A percentile compares a stretch with the other conserved stretches of the same genome.
phyloP scores from a whole-genome alignment of 352 stramenopile genomes.

The Globisporangium apiculatum region DNA sequence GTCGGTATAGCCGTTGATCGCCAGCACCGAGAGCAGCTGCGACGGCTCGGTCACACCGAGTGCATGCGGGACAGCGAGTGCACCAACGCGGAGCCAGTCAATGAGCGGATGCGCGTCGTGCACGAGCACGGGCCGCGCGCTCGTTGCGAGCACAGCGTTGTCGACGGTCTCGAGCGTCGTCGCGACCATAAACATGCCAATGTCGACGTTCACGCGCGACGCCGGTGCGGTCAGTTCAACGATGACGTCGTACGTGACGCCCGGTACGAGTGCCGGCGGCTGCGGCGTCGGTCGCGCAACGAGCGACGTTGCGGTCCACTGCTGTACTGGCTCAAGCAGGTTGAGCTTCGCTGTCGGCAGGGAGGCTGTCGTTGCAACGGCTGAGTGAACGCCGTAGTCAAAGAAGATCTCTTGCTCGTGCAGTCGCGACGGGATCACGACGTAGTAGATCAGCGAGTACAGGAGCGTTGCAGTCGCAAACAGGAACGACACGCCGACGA shows the following conservation, averaged over 20 bases:
- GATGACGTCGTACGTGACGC: slow-evolving; percentile 75
- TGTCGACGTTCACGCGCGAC: slow-evolving; percentile 46
- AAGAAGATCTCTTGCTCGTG: slow-evolving; percentile 76
- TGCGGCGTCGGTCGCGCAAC: slow-evolving; percentile 12
- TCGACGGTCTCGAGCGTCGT: slow-evolving; percentile 33
- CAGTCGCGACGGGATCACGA: slow-evolving; percentile 69
- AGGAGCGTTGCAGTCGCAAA: slow-evolving; percentile 51
- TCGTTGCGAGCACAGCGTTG: slow-evolving; percentile 30
- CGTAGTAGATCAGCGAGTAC: slow-evolving; percentile 67
- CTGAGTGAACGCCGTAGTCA: slow-evolving; percentile 63
- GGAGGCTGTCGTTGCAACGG: slow-evolving; percentile 12
- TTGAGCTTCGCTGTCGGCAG: slow-evolving; percentile 51
- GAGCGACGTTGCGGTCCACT: slow-evolving; percentile 43
- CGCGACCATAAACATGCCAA: slow-evolving; percentile 76
- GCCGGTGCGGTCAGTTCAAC: slow-evolving; percentile 67
- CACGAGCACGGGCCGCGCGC: slow-evolving; percentile 51
- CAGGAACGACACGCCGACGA: slow-evolving; percentile 29
- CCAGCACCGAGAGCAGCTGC: slow-evolving; percentile 42
- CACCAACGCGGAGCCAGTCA: slow-evolving; percentile 30
- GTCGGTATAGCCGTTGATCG: slow-evolving; percentile 69
- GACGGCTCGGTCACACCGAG: slow-evolving; percentile 49
- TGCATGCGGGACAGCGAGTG: slow-evolving; percentile 49
- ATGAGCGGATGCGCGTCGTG: slow-evolving; percentile 55
- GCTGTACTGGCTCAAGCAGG: slow-evolving; percentile 42
- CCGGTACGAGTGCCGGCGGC: slow-evolving; percentile 38